These are phyloP conservation scores for Aspergillus sp. DNA, from an alignment of 2,329 filamentous ascomycete genomes.

Conservation along the genomic window DNA sequence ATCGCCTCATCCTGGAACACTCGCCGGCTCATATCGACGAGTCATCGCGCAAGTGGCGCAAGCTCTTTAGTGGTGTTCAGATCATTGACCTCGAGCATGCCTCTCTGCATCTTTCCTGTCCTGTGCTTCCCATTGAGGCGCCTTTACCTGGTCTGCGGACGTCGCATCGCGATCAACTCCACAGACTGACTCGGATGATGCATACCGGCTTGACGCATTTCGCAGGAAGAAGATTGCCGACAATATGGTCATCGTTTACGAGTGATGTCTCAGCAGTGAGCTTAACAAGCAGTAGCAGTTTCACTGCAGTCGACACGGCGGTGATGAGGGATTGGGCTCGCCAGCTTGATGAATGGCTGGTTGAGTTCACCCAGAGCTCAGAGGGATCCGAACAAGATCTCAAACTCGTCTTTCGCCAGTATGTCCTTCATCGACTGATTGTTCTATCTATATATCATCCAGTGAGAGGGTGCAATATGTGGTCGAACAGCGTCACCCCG, in stretches of 20 bases:
- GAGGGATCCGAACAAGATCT: slow-evolving; percentile 2
- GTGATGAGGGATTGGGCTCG: slow-evolving; percentile 5
- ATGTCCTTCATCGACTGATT: slow-evolving; percentile 2
- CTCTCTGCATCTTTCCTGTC: slow-evolving; percentile 6
- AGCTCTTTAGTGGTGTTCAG: slow-evolving; percentile 3
- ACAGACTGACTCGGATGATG: slow-evolving; percentile 8
- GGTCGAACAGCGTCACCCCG: neutral
- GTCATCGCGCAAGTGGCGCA: slow-evolving; percentile 3
- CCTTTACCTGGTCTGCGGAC: neutral
- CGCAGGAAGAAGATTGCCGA: neutral
- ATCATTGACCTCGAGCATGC: slow-evolving; percentile 8
- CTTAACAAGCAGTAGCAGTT: neutral
- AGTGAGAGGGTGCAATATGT: slow-evolving; percentile 1
- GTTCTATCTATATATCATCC: slow-evolving; percentile 6
- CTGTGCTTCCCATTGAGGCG: neutral
- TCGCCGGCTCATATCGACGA: slow-evolving; percentile 3
- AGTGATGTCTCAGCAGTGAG: neutral
- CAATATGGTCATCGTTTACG: slow-evolving; percentile 4
- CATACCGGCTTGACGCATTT: slow-evolving; percentile 6
- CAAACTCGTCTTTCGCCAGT: slow-evolving; percentile 3
- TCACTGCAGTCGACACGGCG: slow-evolving; percentile 2
- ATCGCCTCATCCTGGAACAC: slow-evolving; percentile 9
- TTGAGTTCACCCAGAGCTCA: slow-evolving; percentile 1
- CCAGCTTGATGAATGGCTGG: slow-evolving; percentile 4
- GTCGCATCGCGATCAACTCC: neutral